These are phyloP conservation scores for Ballota nigra DNA, from an alignment of 257 asterid species.

Conservation along the genomic window DNA sequence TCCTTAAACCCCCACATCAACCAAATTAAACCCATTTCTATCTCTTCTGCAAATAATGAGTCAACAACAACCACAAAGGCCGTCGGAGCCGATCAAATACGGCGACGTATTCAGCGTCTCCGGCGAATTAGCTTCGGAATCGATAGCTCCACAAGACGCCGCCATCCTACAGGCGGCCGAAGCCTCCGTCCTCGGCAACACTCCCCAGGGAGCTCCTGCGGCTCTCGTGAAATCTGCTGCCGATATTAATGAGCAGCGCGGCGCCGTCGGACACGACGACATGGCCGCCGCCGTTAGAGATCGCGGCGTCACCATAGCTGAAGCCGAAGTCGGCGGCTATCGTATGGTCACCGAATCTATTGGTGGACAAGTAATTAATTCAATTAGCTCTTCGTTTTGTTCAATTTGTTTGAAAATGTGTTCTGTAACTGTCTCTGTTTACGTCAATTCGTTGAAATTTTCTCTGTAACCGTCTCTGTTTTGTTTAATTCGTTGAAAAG, in stretches of 20 bases:
- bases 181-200: constrained; percentile 41
- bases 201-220: constrained; percentile 52
- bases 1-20: background rate
- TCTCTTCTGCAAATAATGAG: constrained; percentile 39
- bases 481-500: no score
- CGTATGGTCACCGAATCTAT: constrained; percentile 53
- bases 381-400: background rate
- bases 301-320: constrained; percentile 48
- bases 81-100: constrained; percentile 44
- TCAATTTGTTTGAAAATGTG: background rate
- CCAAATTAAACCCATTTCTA: background rate
- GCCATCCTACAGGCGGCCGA: constrained; percentile 64
- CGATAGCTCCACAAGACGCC: constrained; percentile 67
- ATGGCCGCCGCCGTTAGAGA: constrained; percentile 30
- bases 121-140: constrained; percentile 48
- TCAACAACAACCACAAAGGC: constrained; percentile 44
- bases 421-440: no score
- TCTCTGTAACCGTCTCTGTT: no score
- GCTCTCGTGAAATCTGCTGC: constrained; percentile 64
- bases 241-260: constrained; percentile 37
- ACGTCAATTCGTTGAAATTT: no score
- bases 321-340: constrained; percentile 42
- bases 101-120: constrained; percentile 67
- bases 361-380: constrained; percentile 48
- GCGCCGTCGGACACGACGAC: constrained; percentile 41